A percentile compares a stretch with the other conserved stretches of the same genome.
phyloP scores from a whole-genome alignment of 495 filamentous ascomycete species.

The Tetracladium setigerum region DNA sequence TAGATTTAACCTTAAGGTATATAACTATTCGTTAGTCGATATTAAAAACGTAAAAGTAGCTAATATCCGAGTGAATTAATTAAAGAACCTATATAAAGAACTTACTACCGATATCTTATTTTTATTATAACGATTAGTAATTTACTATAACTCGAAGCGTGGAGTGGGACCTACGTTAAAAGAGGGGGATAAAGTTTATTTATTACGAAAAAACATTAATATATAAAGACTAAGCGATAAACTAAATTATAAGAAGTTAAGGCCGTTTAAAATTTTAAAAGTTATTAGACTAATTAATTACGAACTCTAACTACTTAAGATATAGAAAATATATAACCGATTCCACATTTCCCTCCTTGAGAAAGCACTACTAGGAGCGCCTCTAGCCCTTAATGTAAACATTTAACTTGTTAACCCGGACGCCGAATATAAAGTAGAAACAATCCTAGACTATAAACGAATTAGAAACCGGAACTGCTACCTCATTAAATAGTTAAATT shows the following conservation, averaged over 20 bases:
- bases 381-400: background rate
- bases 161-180: slow-evolving; percentile 8
- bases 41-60: background rate
- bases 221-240: slow-evolving; percentile 21
- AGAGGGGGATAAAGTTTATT: slow-evolving; percentile 24
- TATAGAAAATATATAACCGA: background rate
- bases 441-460: slow-evolving; percentile 2
- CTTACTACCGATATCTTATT: slow-evolving; percentile 14
- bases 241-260: slow-evolving; percentile 19
- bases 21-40: background rate
- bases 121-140: slow-evolving; percentile 9
- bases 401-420: slow-evolving; percentile 1
- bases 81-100: slow-evolving; percentile 12
- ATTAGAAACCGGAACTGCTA: background rate
- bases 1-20: slow-evolving; percentile 8
- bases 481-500: slow-evolving; percentile 3
- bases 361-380: background rate
- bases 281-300: slow-evolving; percentile 1
- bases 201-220: slow-evolving; percentile 22
- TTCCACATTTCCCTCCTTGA: slow-evolving; percentile 5
- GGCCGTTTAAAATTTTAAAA: slow-evolving; percentile 5
- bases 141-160: slow-evolving; percentile 11
- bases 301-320: slow-evolving; percentile 2
- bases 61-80: slow-evolving; percentile 1
- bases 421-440: background rate